phyloP scores from a whole-genome alignment of 257 asterid species.

The Lavandula angustifolia region DNA sequence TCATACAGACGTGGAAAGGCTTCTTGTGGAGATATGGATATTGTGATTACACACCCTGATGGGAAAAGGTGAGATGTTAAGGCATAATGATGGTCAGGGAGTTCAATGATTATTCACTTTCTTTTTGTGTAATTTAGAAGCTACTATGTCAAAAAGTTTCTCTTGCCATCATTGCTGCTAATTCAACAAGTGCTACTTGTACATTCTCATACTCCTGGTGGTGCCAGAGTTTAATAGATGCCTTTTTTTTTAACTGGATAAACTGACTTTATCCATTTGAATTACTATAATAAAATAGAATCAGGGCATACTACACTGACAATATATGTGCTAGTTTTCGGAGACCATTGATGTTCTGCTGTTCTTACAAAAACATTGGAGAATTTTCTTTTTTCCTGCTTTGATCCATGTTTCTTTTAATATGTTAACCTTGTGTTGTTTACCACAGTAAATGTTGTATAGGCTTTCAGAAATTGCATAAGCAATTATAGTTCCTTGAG shows the following conservation, averaged over 20 bases:
- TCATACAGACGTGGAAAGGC: constrained; percentile 94
- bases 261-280: neutral
- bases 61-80: constrained; percentile 61
- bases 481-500: constrained; percentile 11
- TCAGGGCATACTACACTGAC: neutral
- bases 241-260: neutral
- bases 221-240: constrained; percentile 2
- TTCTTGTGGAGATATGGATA: constrained; percentile 93
- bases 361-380: neutral
- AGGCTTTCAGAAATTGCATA: constrained; percentile 9
- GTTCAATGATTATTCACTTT: constrained; percentile 22
- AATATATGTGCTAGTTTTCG: constrained; percentile 2
- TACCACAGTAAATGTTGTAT: neutral
- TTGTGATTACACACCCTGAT: constrained; percentile 89
- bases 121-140: neutral
- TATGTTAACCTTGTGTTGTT: too few relatives aligned
- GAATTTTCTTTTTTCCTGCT: neutral
- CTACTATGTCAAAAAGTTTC: constrained; percentile 7
- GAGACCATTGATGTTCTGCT: neutral
- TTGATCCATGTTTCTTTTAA: neutral
- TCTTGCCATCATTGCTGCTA: neutral
- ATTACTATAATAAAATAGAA: neutral
- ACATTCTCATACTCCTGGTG: constrained; percentile 20
- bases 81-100: constrained; percentile 22
- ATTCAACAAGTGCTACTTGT: neutral